phyloP scores from a whole-genome alignment of 495 filamentous ascomycete species.

The Aspergillus panamensis region DNA sequence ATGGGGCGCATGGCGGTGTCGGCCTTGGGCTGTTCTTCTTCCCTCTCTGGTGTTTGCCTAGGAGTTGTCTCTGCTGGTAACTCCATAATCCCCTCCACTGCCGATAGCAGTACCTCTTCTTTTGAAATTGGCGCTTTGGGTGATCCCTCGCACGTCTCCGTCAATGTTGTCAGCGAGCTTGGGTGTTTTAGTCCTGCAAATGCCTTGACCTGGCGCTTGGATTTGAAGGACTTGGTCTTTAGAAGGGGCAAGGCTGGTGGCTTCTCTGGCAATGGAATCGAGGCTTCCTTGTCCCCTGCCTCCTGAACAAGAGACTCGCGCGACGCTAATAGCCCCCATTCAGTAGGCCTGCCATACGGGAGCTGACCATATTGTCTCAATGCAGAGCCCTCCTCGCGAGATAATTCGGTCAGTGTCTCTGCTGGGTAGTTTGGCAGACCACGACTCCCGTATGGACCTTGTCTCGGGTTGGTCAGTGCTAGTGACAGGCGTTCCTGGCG shows the following conservation, averaged over 20 bases:
- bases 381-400: conserved; percentile 31
- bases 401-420: conserved; percentile 39
- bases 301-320: conserved; percentile 34
- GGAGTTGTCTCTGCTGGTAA: conserved; percentile 42
- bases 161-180: conserved; percentile 33
- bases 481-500: conserved; percentile 40
- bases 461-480: conserved; percentile 25
- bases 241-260: conserved; percentile 32
- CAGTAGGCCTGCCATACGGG: conserved; percentile 37
- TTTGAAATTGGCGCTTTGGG: conserved; percentile 19
- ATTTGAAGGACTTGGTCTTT: conserved; percentile 32
- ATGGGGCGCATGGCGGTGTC: conserved; percentile 35
- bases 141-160: conserved; percentile 24
- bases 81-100: conserved; percentile 40
- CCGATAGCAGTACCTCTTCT: conserved; percentile 37
- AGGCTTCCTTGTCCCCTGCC: conserved; percentile 25
- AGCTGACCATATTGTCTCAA: conserved; percentile 38
- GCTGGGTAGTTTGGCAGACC: conserved; percentile 28
- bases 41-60: conserved; percentile 40
- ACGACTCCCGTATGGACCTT: conserved; percentile 21
- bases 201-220: conserved; percentile 25
- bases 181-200: conserved; percentile 23
- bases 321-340: conserved; percentile 46
- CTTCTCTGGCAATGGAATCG: conserved; percentile 28
- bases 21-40: conserved; percentile 23